These are phyloP conservation scores for Eragrostis nindensis DNA, from an alignment of 176 grass and related monocot species.

Conservation along the genomic window DNA sequence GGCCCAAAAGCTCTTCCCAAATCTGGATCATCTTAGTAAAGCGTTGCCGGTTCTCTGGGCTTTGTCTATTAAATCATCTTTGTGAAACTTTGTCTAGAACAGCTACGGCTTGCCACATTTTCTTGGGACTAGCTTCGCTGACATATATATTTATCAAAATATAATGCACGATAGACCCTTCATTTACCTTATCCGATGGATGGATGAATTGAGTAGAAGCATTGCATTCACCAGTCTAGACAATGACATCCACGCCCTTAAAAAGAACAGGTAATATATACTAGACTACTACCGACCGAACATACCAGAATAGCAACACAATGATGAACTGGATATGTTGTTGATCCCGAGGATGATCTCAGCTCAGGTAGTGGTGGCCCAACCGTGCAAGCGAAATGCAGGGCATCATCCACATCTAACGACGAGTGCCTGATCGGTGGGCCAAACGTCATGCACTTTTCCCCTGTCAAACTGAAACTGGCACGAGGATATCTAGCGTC, in stretches of 20 bases:
- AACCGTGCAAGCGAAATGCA: background rate
- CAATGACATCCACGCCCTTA: conserved; percentile 18
- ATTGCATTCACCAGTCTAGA: conserved; percentile 34
- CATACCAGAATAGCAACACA: conserved; percentile 5
- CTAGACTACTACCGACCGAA: conserved; percentile 14
- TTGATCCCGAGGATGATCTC: conserved; percentile 31
- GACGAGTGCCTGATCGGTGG: background rate
- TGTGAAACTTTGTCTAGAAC: background rate
- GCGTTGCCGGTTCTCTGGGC: background rate
- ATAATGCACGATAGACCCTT: background rate
- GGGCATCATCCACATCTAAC: conserved; percentile 9
- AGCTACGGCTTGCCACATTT: conserved; percentile 4
- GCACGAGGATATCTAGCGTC: background rate
- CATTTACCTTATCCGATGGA: conserved; percentile 32
- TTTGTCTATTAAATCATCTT: background rate
- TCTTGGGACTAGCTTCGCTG: background rate
- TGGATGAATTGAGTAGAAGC: conserved; percentile 42
- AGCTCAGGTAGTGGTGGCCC: conserved; percentile 22
- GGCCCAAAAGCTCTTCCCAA: background rate
- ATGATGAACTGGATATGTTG: background rate
- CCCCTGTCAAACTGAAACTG: conserved; percentile 2
- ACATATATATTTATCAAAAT: background rate
- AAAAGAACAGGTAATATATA: background rate
- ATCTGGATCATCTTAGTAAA: background rate
- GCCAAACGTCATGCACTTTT: conserved; percentile 6